These are phyloP conservation scores for Fusarium falciforme DNA, from an alignment of 2,329 filamentous ascomycete species.

Conservation along the genomic window DNA sequence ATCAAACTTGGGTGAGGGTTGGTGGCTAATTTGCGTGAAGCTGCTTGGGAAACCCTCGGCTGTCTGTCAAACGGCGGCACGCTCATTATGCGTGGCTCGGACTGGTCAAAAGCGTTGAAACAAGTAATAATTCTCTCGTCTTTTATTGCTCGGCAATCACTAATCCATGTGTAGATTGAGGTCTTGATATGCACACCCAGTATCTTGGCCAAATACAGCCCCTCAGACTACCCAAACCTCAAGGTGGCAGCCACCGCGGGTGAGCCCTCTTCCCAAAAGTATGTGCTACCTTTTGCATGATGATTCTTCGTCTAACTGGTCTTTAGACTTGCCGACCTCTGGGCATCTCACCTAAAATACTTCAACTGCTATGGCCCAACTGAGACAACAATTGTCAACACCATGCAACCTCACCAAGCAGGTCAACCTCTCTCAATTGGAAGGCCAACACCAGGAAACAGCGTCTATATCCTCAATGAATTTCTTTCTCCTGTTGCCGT, in stretches of 20 bases:
- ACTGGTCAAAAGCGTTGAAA: constrained; percentile 59
- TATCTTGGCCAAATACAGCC: constrained; percentile 62
- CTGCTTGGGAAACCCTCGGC: constrained; percentile 69
- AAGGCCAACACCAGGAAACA: constrained; percentile 66
- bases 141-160: accelerated
- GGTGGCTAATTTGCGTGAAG: constrained; percentile 44
- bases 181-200: constrained; percentile 67
- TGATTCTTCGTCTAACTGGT: background rate
- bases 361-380: constrained; percentile 71
- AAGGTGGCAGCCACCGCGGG: constrained; percentile 65
- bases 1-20: background rate
- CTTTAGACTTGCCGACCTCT: constrained; percentile 61
- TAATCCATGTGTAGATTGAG: constrained; percentile 54
- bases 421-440: constrained; percentile 65
- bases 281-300: background rate
- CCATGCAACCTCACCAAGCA: constrained; percentile 53
- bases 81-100: constrained; percentile 61
- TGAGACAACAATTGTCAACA: constrained; percentile 70
- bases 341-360: constrained; percentile 60
- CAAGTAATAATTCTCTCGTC: constrained; percentile 47
- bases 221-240: constrained; percentile 60
- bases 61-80: constrained; percentile 68
- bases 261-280: constrained; percentile 61
- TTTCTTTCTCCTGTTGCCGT: constrained; percentile 55
- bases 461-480: constrained; percentile 65